Evolutionary conservation across 2,329 filamentous ascomycete genomes (phyloP), one percentile per base, ranked within the genome.

Genomic region (Sporothrix pallida): DNA sequence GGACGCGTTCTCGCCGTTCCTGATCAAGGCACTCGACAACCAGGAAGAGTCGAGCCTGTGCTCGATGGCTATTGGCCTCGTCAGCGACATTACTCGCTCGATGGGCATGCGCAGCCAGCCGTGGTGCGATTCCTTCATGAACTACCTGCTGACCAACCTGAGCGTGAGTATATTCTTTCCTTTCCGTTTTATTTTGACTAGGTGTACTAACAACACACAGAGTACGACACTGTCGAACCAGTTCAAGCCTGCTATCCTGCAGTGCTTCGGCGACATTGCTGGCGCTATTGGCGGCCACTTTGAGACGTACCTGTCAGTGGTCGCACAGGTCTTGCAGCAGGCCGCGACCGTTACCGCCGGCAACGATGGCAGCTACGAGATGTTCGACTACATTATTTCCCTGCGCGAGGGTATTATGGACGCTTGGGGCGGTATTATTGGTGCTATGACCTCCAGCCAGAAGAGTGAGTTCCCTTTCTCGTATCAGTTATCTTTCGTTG

Each of bases 371-470:
- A 93, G 92, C 70, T 96, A 95, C 78, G 96, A 99, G 83, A 97
- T 98, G 92, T 91, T 95, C 74, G 95, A 98, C 83, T 99, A 99
- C 81, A 92, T 99, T 78, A 90, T 97, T 76, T 97, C 95, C 23
- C 88, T 99, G 68, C 92, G 96, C 72, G 97, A 99, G 81, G 96
- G 95, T 78, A 98, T 99, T 78, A 97, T 98, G 92, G 96, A 99
- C 86, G 96, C 96, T 48, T 99, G 97, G 95, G 94, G 95, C 79
- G 96, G 96, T 77, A 96, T 97, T 77, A 94, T 99, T 80, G 91
- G 95, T 81, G 94, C 96, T 71, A 94, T 98, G 92, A 97, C 96
- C 86, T 84, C 87, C 70, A 93, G 91, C 79, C 86, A 86, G 79
- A 95, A 95, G 86, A 90, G 91, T 92, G 83, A 82, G 90, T 84